Base-by-base conservation (phyloP, 192 early-diverging fungal species). In the Irineochytrium annulatum region DNA sequence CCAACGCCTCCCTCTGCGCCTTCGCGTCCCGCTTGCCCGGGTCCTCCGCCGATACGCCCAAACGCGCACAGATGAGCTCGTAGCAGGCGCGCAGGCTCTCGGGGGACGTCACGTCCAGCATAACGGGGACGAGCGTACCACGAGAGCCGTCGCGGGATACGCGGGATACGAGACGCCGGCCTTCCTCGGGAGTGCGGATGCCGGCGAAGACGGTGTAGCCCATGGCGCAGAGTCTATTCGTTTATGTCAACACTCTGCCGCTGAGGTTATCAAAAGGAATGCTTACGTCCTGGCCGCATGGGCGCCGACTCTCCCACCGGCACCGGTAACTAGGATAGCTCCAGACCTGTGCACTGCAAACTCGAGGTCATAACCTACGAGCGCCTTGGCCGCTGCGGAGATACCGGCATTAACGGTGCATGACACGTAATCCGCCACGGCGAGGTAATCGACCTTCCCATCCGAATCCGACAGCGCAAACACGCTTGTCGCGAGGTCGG, bases 151-250 rank as follows among this genome's bases (percentile, higher is more conserved):
- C 55, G 20, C 24, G 22, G 1, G 30, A 33, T 3, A 54, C 55
- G 30, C 61, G 44, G 5, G 28, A 13, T n/a, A 37, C 34, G 20
- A 77, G 59, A 17, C 51, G 8, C 17, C 56, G 60, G 2, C 65
- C 76, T 28, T 78, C 67, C 8, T 24, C 34, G 5, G 48, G 22
- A 17, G 60, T 60, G 13, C 48, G 54, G n/a, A 79, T 71, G 29
- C 77, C 77, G 13, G 73, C 73, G 63, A 75, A 79, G 26, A 79
- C 77, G 24, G 59, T 63, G 60, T 60, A 71, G 0, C 77, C 77
- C 27, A 48, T 48, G 20, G 32, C 67, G 51, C 19, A 75, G 60
- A 35, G 52, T 33, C 52, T 58, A 19, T 19, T 34, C 48, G 34
- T 29, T 39, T 0, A 32, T 3, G 2, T 31, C 54, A 1, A n/a